Percentiles rank a stretch among this genome's conserved stretches.
These are phyloP conservation scores for Mortierella sp. DNA, from an alignment of 371 early-diverging fungal genomes.

Conservation along the genomic window DNA sequence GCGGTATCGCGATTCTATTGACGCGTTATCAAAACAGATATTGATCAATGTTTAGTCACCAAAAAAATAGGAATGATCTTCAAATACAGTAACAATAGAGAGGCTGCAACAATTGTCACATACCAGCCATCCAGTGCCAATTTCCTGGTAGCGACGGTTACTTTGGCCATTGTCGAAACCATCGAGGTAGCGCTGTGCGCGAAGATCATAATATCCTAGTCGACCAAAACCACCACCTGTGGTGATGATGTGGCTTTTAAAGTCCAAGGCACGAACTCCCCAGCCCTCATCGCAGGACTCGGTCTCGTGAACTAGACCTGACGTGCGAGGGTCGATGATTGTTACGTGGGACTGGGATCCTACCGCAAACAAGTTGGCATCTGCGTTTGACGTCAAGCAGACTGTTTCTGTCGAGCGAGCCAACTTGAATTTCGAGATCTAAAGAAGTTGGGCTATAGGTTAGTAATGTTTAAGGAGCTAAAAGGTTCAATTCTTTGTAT, in stretches of 20 bases:
- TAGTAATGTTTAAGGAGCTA: constrained; percentile 31
- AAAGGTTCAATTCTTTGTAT: not conserved
- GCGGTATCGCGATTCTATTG: constrained; percentile 58
- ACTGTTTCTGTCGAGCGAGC: constrained; percentile 67
- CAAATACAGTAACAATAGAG: not conserved
- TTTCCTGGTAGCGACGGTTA: constrained; percentile 44
- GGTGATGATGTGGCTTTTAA: constrained; percentile 66
- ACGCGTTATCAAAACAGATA: not conserved
- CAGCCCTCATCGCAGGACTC: constrained; percentile 75
- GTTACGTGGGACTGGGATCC: constrained; percentile 76
- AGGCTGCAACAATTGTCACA: constrained; percentile 5
- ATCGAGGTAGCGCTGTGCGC: constrained; percentile 63
- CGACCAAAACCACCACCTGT: constrained; percentile 70
- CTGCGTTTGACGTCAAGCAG: constrained; percentile 62
- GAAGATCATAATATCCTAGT: constrained; percentile 63
- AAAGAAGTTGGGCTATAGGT: not conserved
- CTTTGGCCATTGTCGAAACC: constrained; percentile 27
- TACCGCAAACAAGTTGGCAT: constrained; percentile 64
- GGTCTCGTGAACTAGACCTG: constrained; percentile 60
- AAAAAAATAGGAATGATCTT: not conserved
- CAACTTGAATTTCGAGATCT: constrained; percentile 58
- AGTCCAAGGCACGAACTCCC: constrained; percentile 76
- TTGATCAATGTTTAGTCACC: not conserved
- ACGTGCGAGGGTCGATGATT: constrained; percentile 69
- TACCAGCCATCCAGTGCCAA: constrained; percentile 68